Evolutionary conservation across 805 yeast genomes (phyloP), one percentile per base, ranked within the genome.

Genomic region (Aciculoconidium aculeatum): DNA sequence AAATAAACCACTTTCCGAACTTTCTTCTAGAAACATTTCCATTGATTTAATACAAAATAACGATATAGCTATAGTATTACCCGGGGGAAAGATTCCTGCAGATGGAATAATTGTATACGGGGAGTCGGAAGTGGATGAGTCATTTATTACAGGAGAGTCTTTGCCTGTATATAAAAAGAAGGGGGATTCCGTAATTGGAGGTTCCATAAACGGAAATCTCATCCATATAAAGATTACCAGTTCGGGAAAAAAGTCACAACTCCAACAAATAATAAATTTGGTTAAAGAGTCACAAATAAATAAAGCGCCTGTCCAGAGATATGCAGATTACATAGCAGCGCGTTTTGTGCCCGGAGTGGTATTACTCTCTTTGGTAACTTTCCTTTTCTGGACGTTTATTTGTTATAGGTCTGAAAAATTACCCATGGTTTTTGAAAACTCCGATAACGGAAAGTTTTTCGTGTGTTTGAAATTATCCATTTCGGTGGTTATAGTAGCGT

Each of bases 401-500:
- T 53, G 64, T 44, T 45, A 41, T 35, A 36, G 41, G 23, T 35
- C 42, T 17, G 48, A 42, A 6, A 31, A 28, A 4, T 48, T 64
- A 15, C 86, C 87, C 3, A 49, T 44, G 3, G 61, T 70, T 7
- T 77, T 79, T 47, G 42, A 50, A 11, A 54, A 52, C 23, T 62
- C 54, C 6, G 54, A 49, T 11, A 71, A 72, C 39, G 84, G 86
- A 7, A 68, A 70, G 30, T 66, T 77, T 39, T 77, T 75, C 51
- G 73, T 73, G 4, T 80, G 90, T 48, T 55, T 94, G 33, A 77
- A 82, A 45, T 69, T 88, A 25, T 80, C 94, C 5, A 90, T 92
- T 15, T 78, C 94, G 5, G 98, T 92, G 4, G 74, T 94, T 40
- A 96, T 92, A 7, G 96, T 92, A 28, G 98, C 98, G 2, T 92